Evolutionary conservation across 805 yeast species (phyloP), one percentile per base, ranked within the genome.

Genomic region (Maudiozyma serrabonitensis): DNA sequence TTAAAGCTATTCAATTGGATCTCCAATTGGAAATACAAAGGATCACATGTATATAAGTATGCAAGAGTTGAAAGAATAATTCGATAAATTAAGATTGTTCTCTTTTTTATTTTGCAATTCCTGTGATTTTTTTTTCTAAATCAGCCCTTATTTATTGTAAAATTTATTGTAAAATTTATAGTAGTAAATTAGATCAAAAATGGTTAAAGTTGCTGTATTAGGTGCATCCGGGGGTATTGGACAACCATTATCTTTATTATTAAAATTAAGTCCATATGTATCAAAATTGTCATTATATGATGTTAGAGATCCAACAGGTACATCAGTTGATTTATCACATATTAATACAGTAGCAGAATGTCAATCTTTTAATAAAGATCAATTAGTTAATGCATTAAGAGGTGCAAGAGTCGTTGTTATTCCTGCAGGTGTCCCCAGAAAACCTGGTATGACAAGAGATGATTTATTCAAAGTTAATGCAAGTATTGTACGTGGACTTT

Each of bases 401-500:
- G 79, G 75, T 57, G 73, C 78, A 48, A 87, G 83, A 58, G 84
- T 90, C 52, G 85, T 90, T 56, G 80, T 90, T 56, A 87, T 90
- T 71, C 96, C 97, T 67, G 97, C 97, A 49, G 97, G 97, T 76
- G 93, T 90, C 51, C 97, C 95, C 75, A 87, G 95, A 81, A 90
- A 89, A 76, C 97, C 97, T 59, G 97, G 97, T 70, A 90, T 90
- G 97, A 87, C 96, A 65, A 85, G 97, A 78, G 97, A 90, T 69
- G 97, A 90, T 69, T 77, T 90, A 63, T 90, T 90, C 82, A 84
- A 87, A 76, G 89, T 95, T 75, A 90, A 90, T 67, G 97, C 97
- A 48, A 83, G 93, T 47, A 90, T 90, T 69, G 96, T 90, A 54
- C 82, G 93, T 69, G 95, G 86, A 70, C 78, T 90, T 70, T 95